These are phyloP conservation scores for Penicillium daleae DNA, from an alignment of 495 filamentous ascomycete genomes.

Conservation along the genomic window DNA sequence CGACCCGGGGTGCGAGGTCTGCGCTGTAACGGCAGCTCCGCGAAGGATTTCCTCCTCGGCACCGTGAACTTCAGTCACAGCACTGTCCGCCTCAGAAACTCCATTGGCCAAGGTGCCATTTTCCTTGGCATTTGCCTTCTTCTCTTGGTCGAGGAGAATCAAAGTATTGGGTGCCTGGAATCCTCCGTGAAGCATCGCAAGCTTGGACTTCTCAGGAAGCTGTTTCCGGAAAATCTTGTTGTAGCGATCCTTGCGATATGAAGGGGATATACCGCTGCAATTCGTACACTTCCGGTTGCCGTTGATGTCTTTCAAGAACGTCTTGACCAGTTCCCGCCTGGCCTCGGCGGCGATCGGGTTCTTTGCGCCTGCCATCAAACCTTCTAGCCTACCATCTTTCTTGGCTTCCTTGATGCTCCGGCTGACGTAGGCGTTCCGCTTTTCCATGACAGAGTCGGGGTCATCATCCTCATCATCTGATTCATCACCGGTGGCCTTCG, in stretches of 20 bases:
- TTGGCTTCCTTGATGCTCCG: conserved; percentile 61
- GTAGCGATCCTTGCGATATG: conserved; percentile 81
- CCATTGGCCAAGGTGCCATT: conserved; percentile 30
- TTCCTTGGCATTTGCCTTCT: conserved; percentile 36
- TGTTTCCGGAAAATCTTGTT: conserved; percentile 92
- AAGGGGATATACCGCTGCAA: conserved; percentile 76
- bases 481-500: conserved; percentile 48
- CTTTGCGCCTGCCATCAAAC: conserved; percentile 64
- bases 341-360: conserved; percentile 79
- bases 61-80: conserved; percentile 45
- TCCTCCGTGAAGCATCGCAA: conserved; percentile 71
- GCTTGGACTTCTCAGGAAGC: conserved; percentile 67
- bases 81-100: conserved; percentile 22
- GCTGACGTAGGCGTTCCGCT: conserved; percentile 72
- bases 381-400: conserved; percentile 47
- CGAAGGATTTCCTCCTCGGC: conserved; percentile 73
- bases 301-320: conserved; percentile 73
- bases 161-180: conserved; percentile 69
- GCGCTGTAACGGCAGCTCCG: conserved; percentile 42
- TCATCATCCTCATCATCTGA: conserved; percentile 59
- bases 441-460: conserved; percentile 64
- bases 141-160: conserved; percentile 48
- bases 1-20: conserved; percentile 31
- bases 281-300: conserved; percentile 68
- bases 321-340: conserved; percentile 73